Base-by-base conservation (phyloP, 2,329 filamentous ascomycete species). In the Neopestalotiopsis sp. region DNA sequence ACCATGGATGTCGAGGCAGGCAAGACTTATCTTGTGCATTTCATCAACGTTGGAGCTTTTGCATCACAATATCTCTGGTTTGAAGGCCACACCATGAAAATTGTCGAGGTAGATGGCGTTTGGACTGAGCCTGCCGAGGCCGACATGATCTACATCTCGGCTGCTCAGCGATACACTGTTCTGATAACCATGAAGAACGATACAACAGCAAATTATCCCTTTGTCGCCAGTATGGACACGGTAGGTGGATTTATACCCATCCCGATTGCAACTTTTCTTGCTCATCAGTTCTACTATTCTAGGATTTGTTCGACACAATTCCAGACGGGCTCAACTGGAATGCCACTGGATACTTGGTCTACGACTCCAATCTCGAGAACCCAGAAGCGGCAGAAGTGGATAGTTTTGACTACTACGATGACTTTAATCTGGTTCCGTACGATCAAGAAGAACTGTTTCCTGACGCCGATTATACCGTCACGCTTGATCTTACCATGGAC, bases 1-100 rank as follows among this genome's bases (percentile, higher is more conserved):
- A 86, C 81, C 2, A 80, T 94, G 49, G 73, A 84, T 0, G 86
- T 94, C 3, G 73, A 90, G 72, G 89, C 92, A 0, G 87, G 88
- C 2, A 93, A 89, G 74, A 95, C 90, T 0, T 95, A 95, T 69
- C 81, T 94, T 9, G 85, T 95, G 73, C 90, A 90, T 58, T 83
- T 94, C 69, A 83, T 94, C 73, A 94, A 94, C 73, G 88, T 94
- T 24, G 92, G 90, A 14, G 92, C 91, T 17, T 94, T 94, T 80
- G 88, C 89, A 1, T 86, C 85, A 3, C 88, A 91, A 74, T 90
- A 91, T 71, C 75, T 92, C 61, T 91, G 89, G 89, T 88, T 92
- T 67, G 89, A 91, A 75, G 88, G 85, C 20, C 89, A 91, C 73
- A 90, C 87, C 40, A 89, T 94, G 81, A 86, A 84, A 34, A 89